Percentiles rank a stretch among this genome's conserved stretches.
Conservation (phyloP, 768 basidiomycete species). For the Hortiboletus flavorubellus region DNA sequence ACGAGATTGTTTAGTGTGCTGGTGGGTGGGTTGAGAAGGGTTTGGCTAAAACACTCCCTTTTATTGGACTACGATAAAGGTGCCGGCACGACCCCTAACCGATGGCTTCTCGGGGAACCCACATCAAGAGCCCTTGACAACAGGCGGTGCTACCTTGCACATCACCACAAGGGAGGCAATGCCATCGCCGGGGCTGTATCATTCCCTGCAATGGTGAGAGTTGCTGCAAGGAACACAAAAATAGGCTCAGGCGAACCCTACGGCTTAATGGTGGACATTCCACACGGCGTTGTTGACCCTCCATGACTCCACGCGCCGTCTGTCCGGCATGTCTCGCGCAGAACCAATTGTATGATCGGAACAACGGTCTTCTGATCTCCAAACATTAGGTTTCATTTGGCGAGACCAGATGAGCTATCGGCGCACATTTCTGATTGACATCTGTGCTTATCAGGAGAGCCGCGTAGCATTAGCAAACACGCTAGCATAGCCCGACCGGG, state of each 20-base stretch:
- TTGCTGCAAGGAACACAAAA: not conserved
- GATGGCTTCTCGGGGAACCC: not conserved
- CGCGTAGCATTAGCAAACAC: no score
- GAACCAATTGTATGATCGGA: no score
- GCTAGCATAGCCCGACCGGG: no score
- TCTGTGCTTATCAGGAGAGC: no score
- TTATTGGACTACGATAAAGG: constrained; percentile 1
- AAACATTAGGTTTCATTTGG: no score
- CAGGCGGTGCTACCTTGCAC: not conserved
- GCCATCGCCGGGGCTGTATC: not conserved
- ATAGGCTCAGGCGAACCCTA: not conserved
- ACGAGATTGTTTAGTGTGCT: not conserved
- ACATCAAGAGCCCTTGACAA: not conserved
- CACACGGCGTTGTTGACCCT: not conserved
- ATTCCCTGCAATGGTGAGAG: not conserved
- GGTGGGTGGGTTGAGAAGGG: not conserved
- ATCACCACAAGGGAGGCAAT: not conserved
- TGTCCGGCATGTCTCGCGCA: no score
- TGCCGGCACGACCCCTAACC: not conserved
- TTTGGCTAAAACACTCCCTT: not conserved
- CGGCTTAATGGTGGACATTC: not conserved
- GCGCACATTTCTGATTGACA: no score
- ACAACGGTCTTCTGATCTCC: no score
- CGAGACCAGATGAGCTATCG: no score
- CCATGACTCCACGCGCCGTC: not conserved